These are phyloP conservation scores for Microdochium nivale DNA, from an alignment of 2,329 filamentous ascomycete genomes.

Conservation along the genomic window DNA sequence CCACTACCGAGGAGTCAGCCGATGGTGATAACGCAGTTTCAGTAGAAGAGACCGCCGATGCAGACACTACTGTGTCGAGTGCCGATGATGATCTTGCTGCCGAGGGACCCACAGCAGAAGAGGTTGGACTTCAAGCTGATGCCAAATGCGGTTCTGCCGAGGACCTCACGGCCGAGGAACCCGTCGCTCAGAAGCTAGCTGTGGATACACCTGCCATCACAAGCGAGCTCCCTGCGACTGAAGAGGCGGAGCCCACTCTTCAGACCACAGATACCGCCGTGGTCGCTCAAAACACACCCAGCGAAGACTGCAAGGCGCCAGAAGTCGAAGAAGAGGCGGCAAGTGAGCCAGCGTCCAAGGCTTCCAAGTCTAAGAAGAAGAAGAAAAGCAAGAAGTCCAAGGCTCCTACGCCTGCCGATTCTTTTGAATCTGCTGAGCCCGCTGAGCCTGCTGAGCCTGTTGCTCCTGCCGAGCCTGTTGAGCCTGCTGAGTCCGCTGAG, in stretches of 20 bases:
- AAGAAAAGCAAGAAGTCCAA: conserved; percentile 2
- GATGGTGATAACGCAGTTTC: neutral
- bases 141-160: neutral
- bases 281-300: neutral
- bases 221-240: neutral
- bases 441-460: neutral
- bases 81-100: neutral
- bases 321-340: neutral
- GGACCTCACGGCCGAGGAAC: neutral
- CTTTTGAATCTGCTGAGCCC: neutral
- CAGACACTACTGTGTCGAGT: too few relatives aligned
- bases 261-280: neutral
- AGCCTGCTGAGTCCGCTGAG: neutral
- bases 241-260: neutral
- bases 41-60: too few relatives aligned
- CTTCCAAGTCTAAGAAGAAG: neutral
- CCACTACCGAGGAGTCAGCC: neutral
- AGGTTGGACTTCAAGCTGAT: too few relatives aligned
- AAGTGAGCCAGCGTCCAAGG: neutral
- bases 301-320: neutral
- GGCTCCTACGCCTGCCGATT: neutral
- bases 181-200: neutral
- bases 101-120: neutral
- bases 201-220: neutral
- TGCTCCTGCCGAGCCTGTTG: neutral